Conservation (phyloP, 179 eudicot genomes). For the Beta macrorhiza region DNA sequence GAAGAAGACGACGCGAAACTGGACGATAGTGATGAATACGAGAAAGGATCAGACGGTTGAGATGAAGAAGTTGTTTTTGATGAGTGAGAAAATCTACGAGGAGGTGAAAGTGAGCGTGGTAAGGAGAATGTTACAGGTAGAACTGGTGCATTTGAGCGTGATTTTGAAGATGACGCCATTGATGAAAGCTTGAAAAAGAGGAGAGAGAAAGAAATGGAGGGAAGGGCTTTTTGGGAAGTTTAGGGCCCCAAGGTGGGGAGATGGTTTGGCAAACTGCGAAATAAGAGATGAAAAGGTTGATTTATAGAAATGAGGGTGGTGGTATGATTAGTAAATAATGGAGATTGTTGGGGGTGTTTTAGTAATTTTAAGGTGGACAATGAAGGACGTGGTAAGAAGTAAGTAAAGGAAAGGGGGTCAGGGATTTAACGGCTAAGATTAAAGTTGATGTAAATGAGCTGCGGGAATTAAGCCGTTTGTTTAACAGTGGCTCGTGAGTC, state of each 20-base stretch:
- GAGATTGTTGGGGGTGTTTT: background rate
- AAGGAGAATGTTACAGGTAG: constrained; percentile 50
- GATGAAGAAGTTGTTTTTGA: constrained; percentile 30
- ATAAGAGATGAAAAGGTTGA: constrained; percentile 29
- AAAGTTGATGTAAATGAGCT: background rate
- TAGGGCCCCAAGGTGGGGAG: constrained; percentile 52
- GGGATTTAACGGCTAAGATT: constrained; percentile 22
- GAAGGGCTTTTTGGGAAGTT: constrained; percentile 13
- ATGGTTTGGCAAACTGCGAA: constrained; percentile 76
- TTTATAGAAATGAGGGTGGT: constrained; percentile 39
- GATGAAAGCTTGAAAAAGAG: constrained; percentile 10
- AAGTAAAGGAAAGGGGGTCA: background rate
- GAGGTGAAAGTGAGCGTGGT: constrained; percentile 39
- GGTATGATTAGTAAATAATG: constrained; percentile 28
- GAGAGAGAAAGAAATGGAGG: constrained; percentile 21
- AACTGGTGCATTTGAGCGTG: constrained; percentile 55
- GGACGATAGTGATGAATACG: constrained; percentile 29
- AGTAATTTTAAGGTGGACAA: constrained; percentile 14
- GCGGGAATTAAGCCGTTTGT: background rate
- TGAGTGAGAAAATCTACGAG: constrained; percentile 35
- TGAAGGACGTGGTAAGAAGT: background rate
- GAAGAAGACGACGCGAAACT: constrained; percentile 40
- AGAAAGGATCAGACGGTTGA: constrained; percentile 29
- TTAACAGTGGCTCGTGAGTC: background rate
- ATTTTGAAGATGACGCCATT: constrained; percentile 55